phyloP scores from a whole-genome alignment of 768 basidiomycete species.

The Leucosporidium yakuticum region DNA sequence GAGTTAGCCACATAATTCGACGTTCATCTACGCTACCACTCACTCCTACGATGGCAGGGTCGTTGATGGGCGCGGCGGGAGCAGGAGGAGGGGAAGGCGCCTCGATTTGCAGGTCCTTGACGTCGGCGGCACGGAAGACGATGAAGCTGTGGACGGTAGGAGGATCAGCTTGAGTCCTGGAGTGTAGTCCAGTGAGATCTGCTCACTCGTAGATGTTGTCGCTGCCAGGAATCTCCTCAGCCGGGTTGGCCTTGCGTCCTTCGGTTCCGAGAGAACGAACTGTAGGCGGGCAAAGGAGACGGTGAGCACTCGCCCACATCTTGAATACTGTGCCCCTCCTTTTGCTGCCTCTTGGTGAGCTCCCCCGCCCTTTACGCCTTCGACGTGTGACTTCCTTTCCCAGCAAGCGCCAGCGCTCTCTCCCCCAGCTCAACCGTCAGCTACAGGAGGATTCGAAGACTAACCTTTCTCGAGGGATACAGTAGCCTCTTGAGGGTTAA shows the following conservation, averaged over 20 bases:
- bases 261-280: conserved; percentile 39
- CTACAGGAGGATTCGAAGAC: neutral
- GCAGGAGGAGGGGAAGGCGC: conserved; percentile 32
- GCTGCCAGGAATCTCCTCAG: conserved; percentile 33
- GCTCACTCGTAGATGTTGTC: conserved; percentile 39
- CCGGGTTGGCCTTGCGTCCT: conserved; percentile 34
- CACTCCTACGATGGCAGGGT: conserved; percentile 39
- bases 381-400: neutral
- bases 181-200: neutral
- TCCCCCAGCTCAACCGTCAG: too few relatives aligned
- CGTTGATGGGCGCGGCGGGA: conserved; percentile 21
- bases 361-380: neutral
- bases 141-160: conserved; percentile 26
- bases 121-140: conserved; percentile 40
- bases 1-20: neutral
- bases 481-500: conserved; percentile 37
- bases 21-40: neutral
- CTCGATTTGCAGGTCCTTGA: conserved; percentile 43
- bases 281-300: neutral
- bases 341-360: neutral
- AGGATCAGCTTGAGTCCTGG: neutral
- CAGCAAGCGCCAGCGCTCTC: neutral
- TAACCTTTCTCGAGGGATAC: conserved; percentile 37
- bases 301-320: neutral
- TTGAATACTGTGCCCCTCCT: too few relatives aligned